phyloP scores from a whole-genome alignment of 2,329 filamentous ascomycete genomes.

The Clonostachys chloroleuca region DNA sequence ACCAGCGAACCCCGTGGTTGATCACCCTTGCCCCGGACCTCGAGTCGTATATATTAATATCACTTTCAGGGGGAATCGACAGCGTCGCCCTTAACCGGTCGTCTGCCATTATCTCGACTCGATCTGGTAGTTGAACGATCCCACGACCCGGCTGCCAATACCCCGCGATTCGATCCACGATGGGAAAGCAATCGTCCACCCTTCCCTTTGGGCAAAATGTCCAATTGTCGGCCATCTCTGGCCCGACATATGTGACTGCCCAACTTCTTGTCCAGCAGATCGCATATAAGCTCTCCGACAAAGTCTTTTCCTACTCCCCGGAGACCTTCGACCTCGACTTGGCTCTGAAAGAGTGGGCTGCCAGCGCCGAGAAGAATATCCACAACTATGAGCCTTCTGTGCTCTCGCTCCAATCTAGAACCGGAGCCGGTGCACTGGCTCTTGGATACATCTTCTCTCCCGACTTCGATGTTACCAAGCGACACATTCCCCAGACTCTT shows the following conservation, averaged over 20 bases:
- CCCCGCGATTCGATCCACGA: no score
- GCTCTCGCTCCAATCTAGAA: conserved; percentile 77
- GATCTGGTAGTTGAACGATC: no score
- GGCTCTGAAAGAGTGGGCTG: conserved; percentile 75
- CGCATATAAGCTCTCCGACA: conserved; percentile 91
- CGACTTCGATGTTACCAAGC: conserved; percentile 89
- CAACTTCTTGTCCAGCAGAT: conserved; percentile 95
- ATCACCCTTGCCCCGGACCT: no score
- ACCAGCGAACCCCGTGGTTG: no score
- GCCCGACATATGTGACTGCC: conserved; percentile 87
- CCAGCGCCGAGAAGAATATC: conserved; percentile 68
- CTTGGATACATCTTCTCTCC: conserved; percentile 97
- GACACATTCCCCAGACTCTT: conserved; percentile 86
- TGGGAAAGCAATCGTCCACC: conserved; percentile 19
- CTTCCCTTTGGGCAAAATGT: conserved; percentile 55
- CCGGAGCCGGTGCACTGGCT: conserved; percentile 85
- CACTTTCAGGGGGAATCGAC: no score
- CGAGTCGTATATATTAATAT: no score
- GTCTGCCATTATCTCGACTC: no score
- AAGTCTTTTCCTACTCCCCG: conserved; percentile 94
- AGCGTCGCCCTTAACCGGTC: no score
- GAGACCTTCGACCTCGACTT: conserved; percentile 88
- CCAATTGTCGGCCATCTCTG: conserved; percentile 60
- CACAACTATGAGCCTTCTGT: conserved; percentile 77
- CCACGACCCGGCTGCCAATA: no score